Conservation (phyloP, 805 yeast genomes). For the Cyberlindnera xylosilytica region DNA sequence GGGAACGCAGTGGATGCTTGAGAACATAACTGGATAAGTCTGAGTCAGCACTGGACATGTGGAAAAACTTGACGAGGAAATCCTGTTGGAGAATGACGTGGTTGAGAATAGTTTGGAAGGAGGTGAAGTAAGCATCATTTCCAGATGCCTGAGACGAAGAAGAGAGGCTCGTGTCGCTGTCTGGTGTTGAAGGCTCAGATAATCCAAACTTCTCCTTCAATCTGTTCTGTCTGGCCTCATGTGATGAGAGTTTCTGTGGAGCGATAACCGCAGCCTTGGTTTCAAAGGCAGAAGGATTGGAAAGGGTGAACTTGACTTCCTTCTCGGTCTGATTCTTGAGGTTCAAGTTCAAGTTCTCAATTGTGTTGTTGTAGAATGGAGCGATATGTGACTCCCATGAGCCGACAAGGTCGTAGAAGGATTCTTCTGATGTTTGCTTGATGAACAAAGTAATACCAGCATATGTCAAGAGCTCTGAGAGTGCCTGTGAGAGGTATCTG, state of each 20-base stretch:
- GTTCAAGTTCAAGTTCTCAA: constrained; percentile 29
- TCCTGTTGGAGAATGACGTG: constrained; percentile 37
- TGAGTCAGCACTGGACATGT: constrained; percentile 33
- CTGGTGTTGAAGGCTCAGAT: constrained; percentile 13
- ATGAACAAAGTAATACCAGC: constrained; percentile 54
- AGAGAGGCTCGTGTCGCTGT: neutral
- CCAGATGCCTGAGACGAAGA: constrained; percentile 1
- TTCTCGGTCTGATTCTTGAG: constrained; percentile 20
- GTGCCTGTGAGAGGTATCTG: constrained; percentile 8
- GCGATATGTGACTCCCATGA: constrained; percentile 37
- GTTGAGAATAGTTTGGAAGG: constrained; percentile 33
- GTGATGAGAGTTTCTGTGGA: constrained; percentile 1
- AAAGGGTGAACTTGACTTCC: constrained; percentile 19
- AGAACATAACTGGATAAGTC: constrained; percentile 33
- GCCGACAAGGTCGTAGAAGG: constrained; percentile 41
- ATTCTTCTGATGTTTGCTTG: constrained; percentile 49
- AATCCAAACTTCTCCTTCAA: constrained; percentile 23
- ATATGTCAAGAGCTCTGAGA: constrained; percentile 41
- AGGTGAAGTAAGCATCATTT: constrained; percentile 10
- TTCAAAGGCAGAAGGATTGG: constrained; percentile 15
- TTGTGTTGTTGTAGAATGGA: constrained; percentile 33
- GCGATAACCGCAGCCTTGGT: neutral
- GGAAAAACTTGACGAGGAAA: constrained; percentile 41
- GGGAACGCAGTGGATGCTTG: constrained; percentile 29
- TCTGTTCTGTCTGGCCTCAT: constrained; percentile 15